Conservation (phyloP, 768 basidiomycete genomes). For the Xanthoconium stramineum region DNA sequence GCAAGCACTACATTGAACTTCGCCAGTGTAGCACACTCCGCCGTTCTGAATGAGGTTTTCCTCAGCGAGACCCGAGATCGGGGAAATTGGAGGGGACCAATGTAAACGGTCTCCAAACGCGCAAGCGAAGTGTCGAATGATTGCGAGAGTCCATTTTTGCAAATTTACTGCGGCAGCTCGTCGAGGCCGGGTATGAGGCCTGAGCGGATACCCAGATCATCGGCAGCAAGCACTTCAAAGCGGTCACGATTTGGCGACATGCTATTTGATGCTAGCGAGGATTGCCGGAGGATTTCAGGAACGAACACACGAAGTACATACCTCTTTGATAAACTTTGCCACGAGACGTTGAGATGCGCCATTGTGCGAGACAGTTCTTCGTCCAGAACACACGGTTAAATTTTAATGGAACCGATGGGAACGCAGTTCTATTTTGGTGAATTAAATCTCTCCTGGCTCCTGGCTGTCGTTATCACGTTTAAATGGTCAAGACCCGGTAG, state of each 20-base stretch:
- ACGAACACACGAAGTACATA: not conserved
- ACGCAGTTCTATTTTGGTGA: slow-evolving; percentile 23
- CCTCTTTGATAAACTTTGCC: slow-evolving; percentile 37
- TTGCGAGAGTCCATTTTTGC: slow-evolving; percentile 35
- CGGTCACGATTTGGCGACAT: slow-evolving; percentile 31
- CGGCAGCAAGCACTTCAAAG: slow-evolving; percentile 27
- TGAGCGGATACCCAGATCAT: not conserved
- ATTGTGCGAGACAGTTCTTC: slow-evolving; percentile 30
- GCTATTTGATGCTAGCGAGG: slow-evolving; percentile 28
- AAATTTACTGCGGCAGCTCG: slow-evolving; percentile 20
- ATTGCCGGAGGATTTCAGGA: not conserved
- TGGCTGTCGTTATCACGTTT: slow-evolving; percentile 10
- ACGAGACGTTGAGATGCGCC: slow-evolving; percentile 36
- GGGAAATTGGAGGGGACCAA: slow-evolving; percentile 45
- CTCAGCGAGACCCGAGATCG: slow-evolving; percentile 38
- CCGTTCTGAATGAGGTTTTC: slow-evolving; percentile 49
- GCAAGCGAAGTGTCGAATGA: slow-evolving; percentile 35
- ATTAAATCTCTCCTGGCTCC: slow-evolving; percentile 28
- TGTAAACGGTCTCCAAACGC: slow-evolving; percentile 34
- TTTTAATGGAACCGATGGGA: not conserved
- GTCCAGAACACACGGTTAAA: slow-evolving; percentile 23
- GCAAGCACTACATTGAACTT: slow-evolving; percentile 45
- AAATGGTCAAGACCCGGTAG: not conserved
- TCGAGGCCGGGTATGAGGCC: not conserved
- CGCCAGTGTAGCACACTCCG: slow-evolving; percentile 50